Evolutionary conservation across 2,329 filamentous ascomycete species (phyloP).

Genomic region (Clarireedia hainanense): DNA sequence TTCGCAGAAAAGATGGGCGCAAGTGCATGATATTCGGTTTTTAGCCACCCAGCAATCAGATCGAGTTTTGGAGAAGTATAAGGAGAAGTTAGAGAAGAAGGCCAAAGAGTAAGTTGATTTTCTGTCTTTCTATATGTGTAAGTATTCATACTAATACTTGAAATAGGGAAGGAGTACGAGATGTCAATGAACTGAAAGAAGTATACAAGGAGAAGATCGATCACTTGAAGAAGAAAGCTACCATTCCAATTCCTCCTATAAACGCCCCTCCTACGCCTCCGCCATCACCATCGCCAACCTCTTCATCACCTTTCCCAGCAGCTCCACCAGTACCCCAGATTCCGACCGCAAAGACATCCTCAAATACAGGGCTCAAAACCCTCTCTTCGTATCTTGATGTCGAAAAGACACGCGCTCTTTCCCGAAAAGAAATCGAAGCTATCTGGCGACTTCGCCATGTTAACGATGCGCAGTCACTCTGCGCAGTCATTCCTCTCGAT

Average conservation of each 20-base stretch:
- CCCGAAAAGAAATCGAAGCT: constrained; percentile 72
- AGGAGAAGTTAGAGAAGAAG: constrained; percentile 74
- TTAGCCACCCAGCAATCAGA: constrained; percentile 68
- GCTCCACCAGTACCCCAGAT: constrained; percentile 30
- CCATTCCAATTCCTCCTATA: constrained; percentile 35
- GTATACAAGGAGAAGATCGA: constrained; percentile 82
- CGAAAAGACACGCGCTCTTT: constrained; percentile 64
- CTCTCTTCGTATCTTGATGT: constrained; percentile 69
- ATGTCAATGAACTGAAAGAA: constrained; percentile 69
- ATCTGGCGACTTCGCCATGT: constrained; percentile 90
- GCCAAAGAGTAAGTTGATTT: constrained; percentile 49
- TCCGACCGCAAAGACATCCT: constrained; percentile 25
- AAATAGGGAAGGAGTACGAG: constrained; percentile 50
- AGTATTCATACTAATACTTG: not conserved
- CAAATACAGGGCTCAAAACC: constrained; percentile 40
- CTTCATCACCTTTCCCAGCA: constrained; percentile 27
- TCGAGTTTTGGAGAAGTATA: constrained; percentile 75
- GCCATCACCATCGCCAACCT: constrained; percentile 22
- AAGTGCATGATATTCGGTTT: constrained; percentile 87
- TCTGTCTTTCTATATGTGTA: not conserved
- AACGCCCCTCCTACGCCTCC: constrained; percentile 28
- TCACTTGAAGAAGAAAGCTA: constrained; percentile 59
- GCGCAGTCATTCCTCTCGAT: constrained; percentile 66
- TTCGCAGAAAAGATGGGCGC: constrained; percentile 75
- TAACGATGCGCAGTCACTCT: constrained; percentile 64